Conservation (phyloP, 345 rosid species). For the Corymbia maculata region DNA sequence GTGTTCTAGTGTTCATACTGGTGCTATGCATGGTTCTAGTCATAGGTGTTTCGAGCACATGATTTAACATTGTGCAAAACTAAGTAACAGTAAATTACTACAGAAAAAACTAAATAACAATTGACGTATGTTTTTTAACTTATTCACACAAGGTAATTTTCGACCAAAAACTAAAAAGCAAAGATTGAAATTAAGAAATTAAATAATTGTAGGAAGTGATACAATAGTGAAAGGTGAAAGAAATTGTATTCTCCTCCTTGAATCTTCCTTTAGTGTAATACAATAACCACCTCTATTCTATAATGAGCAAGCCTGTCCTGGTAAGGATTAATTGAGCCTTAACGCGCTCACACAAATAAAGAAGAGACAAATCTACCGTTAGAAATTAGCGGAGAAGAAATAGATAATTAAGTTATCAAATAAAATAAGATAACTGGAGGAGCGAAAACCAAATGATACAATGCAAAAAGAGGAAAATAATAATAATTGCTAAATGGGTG, state of each 20-base stretch:
- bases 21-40: too few species aligned
- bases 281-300: neutral
- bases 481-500: neutral
- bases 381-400: neutral
- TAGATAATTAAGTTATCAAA: neutral
- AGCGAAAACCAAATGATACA: neutral
- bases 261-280: neutral
- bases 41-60: neutral
- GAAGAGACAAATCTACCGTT: too few species aligned
- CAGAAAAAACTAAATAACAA: neutral
- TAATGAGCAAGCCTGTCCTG: neutral
- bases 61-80: neutral
- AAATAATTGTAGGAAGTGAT: too few species aligned
- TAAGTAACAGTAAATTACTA: too few species aligned
- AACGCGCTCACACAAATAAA: accelerated
- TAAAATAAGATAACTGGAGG: neutral
- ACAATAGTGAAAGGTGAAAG: too few species aligned
- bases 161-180: too few species aligned
- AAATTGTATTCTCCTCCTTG: too few species aligned
- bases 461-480: too few species aligned
- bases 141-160: too few species aligned
- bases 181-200: too few species aligned
- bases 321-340: neutral
- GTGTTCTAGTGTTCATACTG: too few species aligned
- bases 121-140: too few species aligned